These are phyloP conservation scores for Coemansia sp. DNA, from an alignment of 192 early-diverging fungal species.

Conservation along the genomic window DNA sequence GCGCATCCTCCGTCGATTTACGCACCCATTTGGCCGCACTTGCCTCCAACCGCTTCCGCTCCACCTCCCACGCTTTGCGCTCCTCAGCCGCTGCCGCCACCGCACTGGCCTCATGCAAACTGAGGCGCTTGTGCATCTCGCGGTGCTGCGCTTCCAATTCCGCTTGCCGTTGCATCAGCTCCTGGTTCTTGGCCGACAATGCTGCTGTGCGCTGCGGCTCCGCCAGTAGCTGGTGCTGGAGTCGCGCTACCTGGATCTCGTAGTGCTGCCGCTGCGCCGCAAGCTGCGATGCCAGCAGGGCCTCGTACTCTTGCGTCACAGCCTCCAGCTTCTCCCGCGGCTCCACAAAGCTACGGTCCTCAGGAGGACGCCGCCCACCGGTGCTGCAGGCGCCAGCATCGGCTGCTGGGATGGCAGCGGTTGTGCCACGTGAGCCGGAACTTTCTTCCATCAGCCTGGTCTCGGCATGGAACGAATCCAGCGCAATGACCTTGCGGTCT, in stretches of 20 bases:
- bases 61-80: conserved; percentile 41
- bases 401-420: no score
- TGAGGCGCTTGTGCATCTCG: conserved; percentile 20
- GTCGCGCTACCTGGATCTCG: conserved; percentile 63
- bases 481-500: conserved; percentile 91
- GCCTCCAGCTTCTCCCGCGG: conserved; percentile 72
- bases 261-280: conserved; percentile 86
- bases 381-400: not conserved
- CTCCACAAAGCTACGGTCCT: conserved; percentile 23
- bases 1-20: conserved; percentile 71
- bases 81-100: conserved; percentile 41
- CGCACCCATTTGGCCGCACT: conserved; percentile 56
- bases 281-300: conserved; percentile 80
- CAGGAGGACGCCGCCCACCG: not conserved
- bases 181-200: conserved; percentile 14
- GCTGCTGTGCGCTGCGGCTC: conserved; percentile 51
- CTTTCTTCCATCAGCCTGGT: no score
- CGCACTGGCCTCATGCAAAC: conserved; percentile 34
- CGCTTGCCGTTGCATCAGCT: conserved; percentile 3
- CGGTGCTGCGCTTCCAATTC: conserved; percentile 37
- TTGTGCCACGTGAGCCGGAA: no score
- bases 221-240: conserved; percentile 63
- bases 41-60: conserved; percentile 58
- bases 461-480: conserved; percentile 47
- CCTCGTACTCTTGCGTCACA: conserved; percentile 78